A percentile compares a stretch with the other conserved stretches of the same genome.
Conservation (phyloP, 2,329 filamentous ascomycete genomes). For the Thyridium curvatum region DNA sequence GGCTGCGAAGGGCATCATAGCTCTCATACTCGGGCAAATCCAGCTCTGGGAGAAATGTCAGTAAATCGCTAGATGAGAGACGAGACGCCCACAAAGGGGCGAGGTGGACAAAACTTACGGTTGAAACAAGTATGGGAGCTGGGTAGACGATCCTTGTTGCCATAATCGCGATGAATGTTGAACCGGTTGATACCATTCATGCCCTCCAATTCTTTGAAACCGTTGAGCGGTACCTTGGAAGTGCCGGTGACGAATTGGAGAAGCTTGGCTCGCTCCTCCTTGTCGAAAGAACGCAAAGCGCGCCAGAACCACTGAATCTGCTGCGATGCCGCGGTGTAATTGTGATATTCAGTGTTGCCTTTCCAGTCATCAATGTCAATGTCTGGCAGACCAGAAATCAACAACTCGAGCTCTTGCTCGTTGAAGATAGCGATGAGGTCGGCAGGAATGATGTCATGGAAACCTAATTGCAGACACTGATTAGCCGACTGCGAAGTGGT, state of each 20-base stretch:
- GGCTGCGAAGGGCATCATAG: slow-evolving; percentile 83
- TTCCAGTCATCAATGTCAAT: slow-evolving; percentile 99
- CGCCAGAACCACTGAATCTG: slow-evolving; percentile 99
- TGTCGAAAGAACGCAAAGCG: slow-evolving; percentile 93
- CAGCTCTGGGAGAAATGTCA: slow-evolving; percentile 61
- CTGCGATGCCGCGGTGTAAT: slow-evolving; percentile 87
- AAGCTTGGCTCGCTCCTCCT: slow-evolving; percentile 95
- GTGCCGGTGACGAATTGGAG: slow-evolving; percentile 98
- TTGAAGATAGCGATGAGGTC: slow-evolving; percentile 97
- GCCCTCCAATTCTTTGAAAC: slow-evolving; percentile 97
- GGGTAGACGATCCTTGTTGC: slow-evolving; percentile 89
- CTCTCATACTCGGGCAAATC: slow-evolving; percentile 97
- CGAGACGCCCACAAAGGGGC: background rate
- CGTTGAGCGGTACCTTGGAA: slow-evolving; percentile 95
- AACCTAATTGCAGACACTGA: no score
- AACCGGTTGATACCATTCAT: slow-evolving; percentile 98
- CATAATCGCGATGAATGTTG: slow-evolving; percentile 98
- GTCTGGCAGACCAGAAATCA: slow-evolving; percentile 94
- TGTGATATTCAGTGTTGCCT: slow-evolving; percentile 97
- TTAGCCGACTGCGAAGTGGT: no score
- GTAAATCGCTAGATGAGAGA: slow-evolving; percentile 10
- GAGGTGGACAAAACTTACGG: slow-evolving; percentile 57
- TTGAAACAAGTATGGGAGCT: slow-evolving; percentile 99
- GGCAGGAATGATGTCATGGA: slow-evolving; percentile 96
- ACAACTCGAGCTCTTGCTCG: slow-evolving; percentile 91